Evolutionary conservation across 1,284 basidiomycete species (phyloP).

Genomic region (Marasmius oreades): DNA sequence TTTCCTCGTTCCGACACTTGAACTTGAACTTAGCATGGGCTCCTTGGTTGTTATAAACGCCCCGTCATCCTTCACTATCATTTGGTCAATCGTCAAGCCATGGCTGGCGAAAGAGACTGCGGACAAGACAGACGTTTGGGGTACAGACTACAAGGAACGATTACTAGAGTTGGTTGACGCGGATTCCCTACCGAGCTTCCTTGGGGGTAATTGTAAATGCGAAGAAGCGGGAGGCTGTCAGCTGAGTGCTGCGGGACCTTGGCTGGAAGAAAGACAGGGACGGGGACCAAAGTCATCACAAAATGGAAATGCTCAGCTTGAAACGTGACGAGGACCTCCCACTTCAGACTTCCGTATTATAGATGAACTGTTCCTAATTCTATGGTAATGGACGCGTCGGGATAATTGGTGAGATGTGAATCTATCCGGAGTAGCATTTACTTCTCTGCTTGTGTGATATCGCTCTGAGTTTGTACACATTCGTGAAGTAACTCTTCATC

Average conservation of each 20-base stretch:
- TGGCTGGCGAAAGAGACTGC: slow-evolving; percentile 72
- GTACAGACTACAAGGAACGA: slow-evolving; percentile 50
- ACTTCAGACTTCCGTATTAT: too few species aligned
- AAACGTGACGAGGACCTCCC: not conserved
- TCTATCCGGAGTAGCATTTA: too few species aligned
- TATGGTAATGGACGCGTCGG: too few species aligned
- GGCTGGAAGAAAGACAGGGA: slow-evolving; percentile 57
- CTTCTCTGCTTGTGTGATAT: too few species aligned
- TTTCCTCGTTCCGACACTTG: not conserved
- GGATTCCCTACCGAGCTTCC: slow-evolving; percentile 38
- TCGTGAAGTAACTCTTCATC: too few species aligned
- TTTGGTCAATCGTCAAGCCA: slow-evolving; percentile 64
- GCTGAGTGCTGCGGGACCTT: slow-evolving; percentile 61
- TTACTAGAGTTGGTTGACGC: slow-evolving; percentile 55
- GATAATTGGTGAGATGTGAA: too few species aligned
- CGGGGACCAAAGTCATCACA: slow-evolving; percentile 40
- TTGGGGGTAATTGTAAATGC: slow-evolving; percentile 51
- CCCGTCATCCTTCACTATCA: slow-evolving; percentile 64
- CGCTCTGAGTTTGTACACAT: too few species aligned
- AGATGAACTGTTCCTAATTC: too few species aligned
- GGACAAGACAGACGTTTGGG: slow-evolving; percentile 61
- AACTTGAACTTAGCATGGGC: slow-evolving; percentile 48
- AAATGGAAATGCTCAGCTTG: too few species aligned
- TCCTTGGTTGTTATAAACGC: slow-evolving; percentile 67
- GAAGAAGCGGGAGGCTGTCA: slow-evolving; percentile 51